Evolutionary conservation across 2,329 filamentous ascomycete species (phyloP), one percentile per base, ranked within the genome.

Genomic region (Daldinia sp.): DNA sequence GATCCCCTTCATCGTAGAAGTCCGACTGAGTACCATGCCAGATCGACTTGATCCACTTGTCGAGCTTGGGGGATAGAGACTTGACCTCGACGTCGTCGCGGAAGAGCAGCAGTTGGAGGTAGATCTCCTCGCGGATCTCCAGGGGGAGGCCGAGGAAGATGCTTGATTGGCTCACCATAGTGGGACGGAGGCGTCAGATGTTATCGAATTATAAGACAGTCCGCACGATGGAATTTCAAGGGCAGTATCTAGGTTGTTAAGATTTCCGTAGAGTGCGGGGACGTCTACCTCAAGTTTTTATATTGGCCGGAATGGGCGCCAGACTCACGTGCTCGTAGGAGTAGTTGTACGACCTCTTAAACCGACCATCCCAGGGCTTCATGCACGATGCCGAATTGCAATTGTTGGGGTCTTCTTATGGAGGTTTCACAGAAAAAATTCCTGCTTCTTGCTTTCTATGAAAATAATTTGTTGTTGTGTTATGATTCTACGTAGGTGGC

Each of bases 81-180:
- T 57, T 39, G 15, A 57, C 39, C n/a, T 44, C 54, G 37, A 57
- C 39, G 39, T 57, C 54, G 26, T 57, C 54, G 37, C 26, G 37
- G 39, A 57, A 57, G 37, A 44, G 7, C 23, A 57, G 26, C 39
- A 57, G 37, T 18, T 42, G 54, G 15, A 42, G 39, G 26, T 57
- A 57, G 54, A 57, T 57, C 54, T 57, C 39, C 33, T 57, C 54
- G 6, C 54, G 54, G 37, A 57, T 30, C 54, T 57, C 54, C 37
- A 57, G 15, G 35, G 54, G 54, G n/a, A 57, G 54, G 9, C 39
- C 12, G 23, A 57, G 54, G 39, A 57, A 57, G 37, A 28, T 42
- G 54, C 54, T 41, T 30, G 54, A 42, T 42, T 44, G 37, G 54
- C 23, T 46, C 30, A 7, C 54, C 37, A 44, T 41, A 4, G 26